Evolutionary conservation across 495 filamentous ascomycete genomes (phyloP).

Genomic region (Neurospora pannonica): DNA sequence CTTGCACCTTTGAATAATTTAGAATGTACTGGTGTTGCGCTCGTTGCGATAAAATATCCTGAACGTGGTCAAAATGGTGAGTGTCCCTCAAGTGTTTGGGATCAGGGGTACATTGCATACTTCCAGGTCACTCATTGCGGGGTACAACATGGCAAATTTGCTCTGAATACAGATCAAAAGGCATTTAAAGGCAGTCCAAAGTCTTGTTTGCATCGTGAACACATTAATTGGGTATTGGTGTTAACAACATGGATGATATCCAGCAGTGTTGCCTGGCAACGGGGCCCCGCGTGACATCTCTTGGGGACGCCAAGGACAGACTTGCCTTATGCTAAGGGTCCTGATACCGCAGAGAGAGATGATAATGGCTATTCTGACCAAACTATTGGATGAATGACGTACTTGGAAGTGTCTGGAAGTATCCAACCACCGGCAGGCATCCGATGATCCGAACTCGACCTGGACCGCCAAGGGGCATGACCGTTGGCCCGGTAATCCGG

Average conservation of each 20-base stretch:
- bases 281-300: neutral
- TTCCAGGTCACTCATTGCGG: neutral
- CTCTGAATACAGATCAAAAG: neutral
- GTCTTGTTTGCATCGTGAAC: neutral
- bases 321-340: neutral
- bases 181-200: neutral
- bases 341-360: neutral
- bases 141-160: neutral
- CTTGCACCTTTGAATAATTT: no score
- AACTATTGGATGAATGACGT: neutral
- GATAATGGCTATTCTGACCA: neutral
- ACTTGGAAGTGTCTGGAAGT: neutral
- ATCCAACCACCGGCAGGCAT: neutral
- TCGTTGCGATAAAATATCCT: neutral
- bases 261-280: neutral
- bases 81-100: neutral
- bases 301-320: neutral
- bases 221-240: neutral
- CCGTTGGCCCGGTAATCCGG: neutral
- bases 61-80: neutral
- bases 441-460: neutral
- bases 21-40: no score
- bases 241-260: neutral
- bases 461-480: neutral
- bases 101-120: neutral